A percentile compares a stretch with the other conserved stretches of the same genome.
Conservation (phyloP, 176 grass and related monocot genomes). For the Aegilops longissima region DNA sequence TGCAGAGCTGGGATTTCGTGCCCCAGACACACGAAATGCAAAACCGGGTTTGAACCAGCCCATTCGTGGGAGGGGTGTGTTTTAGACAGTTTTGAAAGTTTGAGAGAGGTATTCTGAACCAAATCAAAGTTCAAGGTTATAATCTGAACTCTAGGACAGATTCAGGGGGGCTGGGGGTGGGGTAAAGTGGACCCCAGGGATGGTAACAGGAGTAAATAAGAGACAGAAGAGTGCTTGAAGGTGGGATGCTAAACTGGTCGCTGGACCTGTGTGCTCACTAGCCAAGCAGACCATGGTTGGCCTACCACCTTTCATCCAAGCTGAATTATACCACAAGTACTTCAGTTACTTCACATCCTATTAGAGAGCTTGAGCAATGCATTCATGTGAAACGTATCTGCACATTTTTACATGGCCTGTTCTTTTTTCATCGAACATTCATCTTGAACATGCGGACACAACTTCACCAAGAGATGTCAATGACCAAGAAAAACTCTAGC, state of each 20-base stretch:
- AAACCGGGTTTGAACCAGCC: neutral
- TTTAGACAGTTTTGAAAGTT: no score
- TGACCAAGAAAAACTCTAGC: slow-evolving; percentile 11
- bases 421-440: slow-evolving; percentile 5
- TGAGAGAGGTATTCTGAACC: no score
- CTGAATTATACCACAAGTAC: slow-evolving; percentile 8
- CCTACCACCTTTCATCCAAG: slow-evolving; percentile 7
- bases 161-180: neutral
- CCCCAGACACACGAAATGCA: neutral
- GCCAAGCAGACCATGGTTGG: neutral
- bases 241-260: neutral
- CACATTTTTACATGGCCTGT: neutral
- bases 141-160: neutral
- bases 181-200: neutral
- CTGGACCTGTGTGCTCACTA: neutral
- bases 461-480: slow-evolving; percentile 5
- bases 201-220: neutral
- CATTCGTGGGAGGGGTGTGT: neutral
- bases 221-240: slow-evolving; percentile 4
- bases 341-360: neutral
- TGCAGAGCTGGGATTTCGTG: neutral
- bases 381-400: neutral
- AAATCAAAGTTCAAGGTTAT: neutral
- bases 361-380: slow-evolving; percentile 11
- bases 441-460: slow-evolving; percentile 23